Evolutionary conservation across 225 moss, liverwort and hornwort species (phyloP).

Genomic region (Rhytidiadelphus loreus): DNA sequence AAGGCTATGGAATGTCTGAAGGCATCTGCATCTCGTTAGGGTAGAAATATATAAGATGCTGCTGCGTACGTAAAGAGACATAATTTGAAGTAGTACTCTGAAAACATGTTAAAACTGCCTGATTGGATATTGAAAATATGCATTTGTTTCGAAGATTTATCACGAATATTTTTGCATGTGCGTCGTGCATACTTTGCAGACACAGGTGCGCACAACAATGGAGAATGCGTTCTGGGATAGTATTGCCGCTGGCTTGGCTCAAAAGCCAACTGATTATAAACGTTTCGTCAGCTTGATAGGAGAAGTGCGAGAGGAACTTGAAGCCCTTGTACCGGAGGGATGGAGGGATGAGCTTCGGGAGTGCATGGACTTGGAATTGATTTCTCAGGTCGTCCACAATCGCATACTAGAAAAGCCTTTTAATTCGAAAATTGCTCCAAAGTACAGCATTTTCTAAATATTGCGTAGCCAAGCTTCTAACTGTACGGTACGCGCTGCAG

Average conservation of each 20-base stretch:
- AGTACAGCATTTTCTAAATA: neutral
- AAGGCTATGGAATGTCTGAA: neutral
- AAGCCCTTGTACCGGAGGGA: constrained; percentile 70
- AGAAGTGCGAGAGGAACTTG: constrained; percentile 84
- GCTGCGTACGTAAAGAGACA: neutral
- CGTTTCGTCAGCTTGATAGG: constrained; percentile 75
- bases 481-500: constrained; percentile 3
- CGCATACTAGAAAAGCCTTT: neutral
- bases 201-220: constrained; percentile 78
- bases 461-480: neutral
- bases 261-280: constrained; percentile 70
- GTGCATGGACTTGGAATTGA: constrained; percentile 89
- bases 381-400: constrained; percentile 43
- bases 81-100: neutral
- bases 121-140: neutral
- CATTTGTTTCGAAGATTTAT: neutral
- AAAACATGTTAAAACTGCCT: neutral
- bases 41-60: neutral
- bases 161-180: neutral
- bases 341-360: constrained; percentile 87
- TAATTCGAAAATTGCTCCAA: neutral
- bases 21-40: neutral
- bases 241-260: constrained; percentile 58
- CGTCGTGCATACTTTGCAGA: constrained; percentile 11
- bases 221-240: constrained; percentile 95